Percentiles rank a stretch among this genome's conserved stretches.
phyloP scores from a whole-genome alignment of 352 stramenopile species.

The Thalassiosira hispida region DNA sequence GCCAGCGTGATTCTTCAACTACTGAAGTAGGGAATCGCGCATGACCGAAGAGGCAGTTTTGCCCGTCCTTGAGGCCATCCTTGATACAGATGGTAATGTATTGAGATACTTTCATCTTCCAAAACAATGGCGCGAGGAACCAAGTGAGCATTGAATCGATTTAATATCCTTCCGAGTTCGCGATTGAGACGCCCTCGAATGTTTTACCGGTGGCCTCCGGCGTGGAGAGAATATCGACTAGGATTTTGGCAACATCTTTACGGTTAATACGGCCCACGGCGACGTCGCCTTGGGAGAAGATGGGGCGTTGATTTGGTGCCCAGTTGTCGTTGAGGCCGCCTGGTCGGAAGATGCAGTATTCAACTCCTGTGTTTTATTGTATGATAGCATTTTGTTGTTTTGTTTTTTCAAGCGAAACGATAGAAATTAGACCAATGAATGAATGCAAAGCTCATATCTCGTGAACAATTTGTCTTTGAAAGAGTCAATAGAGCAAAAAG shows the following conservation, averaged over 20 bases:
- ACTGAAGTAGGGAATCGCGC: no score
- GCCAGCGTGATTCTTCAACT: no score
- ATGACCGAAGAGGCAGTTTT: no score
- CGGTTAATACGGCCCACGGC: slow-evolving; percentile 83
- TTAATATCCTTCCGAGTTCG: slow-evolving; percentile 69
- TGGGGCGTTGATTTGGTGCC: slow-evolving; percentile 67
- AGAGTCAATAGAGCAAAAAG: no score
- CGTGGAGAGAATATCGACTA: slow-evolving; percentile 64
- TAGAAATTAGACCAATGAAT: no score
- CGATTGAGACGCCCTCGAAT: slow-evolving; percentile 79
- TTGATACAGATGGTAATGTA: no score
- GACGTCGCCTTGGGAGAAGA: slow-evolving; percentile 83
- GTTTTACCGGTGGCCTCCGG: slow-evolving; percentile 79
- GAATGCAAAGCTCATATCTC: no score
- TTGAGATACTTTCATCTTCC: no score
- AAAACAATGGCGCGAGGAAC: no score
- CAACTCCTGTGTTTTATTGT: slow-evolving; percentile 28
- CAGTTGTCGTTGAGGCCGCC: slow-evolving; percentile 82
- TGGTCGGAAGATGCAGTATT: slow-evolving; percentile 82
- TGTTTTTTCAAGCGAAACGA: no score
- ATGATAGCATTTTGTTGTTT: neutral
- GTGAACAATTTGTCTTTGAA: no score
- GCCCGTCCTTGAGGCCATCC: no score
- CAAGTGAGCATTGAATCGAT: slow-evolving; percentile 27
- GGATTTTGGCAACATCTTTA: slow-evolving; percentile 75